These are phyloP conservation scores for Aureobasidium sp. DNA, from an alignment of 2,329 filamentous ascomycete species.

Conservation along the genomic window DNA sequence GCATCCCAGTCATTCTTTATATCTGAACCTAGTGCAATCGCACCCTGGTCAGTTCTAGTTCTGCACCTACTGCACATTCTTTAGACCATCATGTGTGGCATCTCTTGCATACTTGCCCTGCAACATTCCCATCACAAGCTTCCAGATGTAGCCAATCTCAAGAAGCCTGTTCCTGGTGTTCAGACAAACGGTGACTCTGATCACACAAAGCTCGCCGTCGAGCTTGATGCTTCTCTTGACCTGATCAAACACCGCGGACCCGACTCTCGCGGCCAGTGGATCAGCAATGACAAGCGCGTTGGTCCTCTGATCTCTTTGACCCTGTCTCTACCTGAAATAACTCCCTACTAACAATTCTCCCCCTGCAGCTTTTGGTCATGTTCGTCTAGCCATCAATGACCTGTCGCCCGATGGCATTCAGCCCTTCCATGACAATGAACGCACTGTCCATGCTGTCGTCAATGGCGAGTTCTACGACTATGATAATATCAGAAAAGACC, in stretches of 20 bases:
- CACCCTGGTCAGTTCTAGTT: neutral
- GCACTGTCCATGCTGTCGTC: slow-evolving; percentile 46
- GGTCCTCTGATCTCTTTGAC: slow-evolving; percentile 24
- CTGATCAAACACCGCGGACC: slow-evolving; percentile 38
- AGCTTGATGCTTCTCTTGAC: slow-evolving; percentile 25
- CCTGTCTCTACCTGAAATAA: neutral
- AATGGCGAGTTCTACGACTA: slow-evolving; percentile 52
- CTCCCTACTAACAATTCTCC: slow-evolving; percentile 11
- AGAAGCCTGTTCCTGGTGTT: slow-evolving; percentile 8
- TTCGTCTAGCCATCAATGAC: slow-evolving; percentile 46
- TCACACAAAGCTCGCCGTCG: slow-evolving; percentile 16
- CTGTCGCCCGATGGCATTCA: slow-evolving; percentile 38
- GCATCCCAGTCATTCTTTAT: neutral
- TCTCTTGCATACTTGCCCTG: slow-evolving; percentile 22
- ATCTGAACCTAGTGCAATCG: no score
- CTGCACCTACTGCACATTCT: neutral
- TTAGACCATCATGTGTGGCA: slow-evolving; percentile 21
- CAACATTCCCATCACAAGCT: slow-evolving; percentile 13
- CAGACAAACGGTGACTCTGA: slow-evolving; percentile 15
- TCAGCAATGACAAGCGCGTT: slow-evolving; percentile 34
- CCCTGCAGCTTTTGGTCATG: slow-evolving; percentile 38
- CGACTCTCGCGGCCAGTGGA: slow-evolving; percentile 38
- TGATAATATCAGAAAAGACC: slow-evolving; percentile 34
- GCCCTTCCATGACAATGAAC: slow-evolving; percentile 32
- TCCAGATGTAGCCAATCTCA: neutral